A percentile compares a stretch with the other conserved stretches of the same genome.
phyloP scores from a whole-genome alignment of 192 early-diverging fungal genomes.

The Podila verticillata region DNA sequence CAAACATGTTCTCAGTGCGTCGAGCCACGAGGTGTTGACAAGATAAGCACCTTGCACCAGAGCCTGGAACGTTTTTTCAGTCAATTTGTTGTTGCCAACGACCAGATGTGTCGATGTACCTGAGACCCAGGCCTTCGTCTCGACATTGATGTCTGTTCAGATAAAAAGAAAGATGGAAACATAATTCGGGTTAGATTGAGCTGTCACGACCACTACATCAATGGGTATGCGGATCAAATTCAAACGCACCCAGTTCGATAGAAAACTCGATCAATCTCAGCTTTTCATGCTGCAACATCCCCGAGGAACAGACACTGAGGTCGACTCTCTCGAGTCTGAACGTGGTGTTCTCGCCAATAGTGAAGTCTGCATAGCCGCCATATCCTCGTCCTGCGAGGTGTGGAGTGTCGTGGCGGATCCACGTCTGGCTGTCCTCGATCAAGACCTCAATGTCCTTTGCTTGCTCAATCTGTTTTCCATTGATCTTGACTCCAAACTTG shows the following conservation, averaged over 20 bases:
- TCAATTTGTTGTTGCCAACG: slow-evolving; percentile 28
- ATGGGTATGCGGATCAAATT: background rate
- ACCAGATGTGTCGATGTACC: slow-evolving; percentile 40
- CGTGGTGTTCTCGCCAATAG: slow-evolving; percentile 31
- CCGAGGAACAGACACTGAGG: slow-evolving; percentile 29
- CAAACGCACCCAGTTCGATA: slow-evolving; percentile 31
- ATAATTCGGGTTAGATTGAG: background rate
- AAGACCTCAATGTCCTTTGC: slow-evolving; percentile 21
- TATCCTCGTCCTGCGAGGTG: slow-evolving; percentile 45
- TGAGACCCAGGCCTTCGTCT: slow-evolving; percentile 19
- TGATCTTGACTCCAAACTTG: slow-evolving; percentile 18
- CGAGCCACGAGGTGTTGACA: slow-evolving; percentile 17
- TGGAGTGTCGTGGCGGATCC: slow-evolving; percentile 2
- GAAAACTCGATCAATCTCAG: slow-evolving; percentile 20
- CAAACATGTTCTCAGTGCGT: slow-evolving; percentile 2
- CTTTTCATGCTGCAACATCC: slow-evolving; percentile 14
- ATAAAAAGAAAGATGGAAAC: background rate
- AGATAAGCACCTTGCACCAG: slow-evolving; percentile 37
- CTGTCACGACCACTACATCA: background rate
- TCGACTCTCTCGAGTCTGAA: slow-evolving; percentile 41
- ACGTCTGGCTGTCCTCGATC: slow-evolving; percentile 5
- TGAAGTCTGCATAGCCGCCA: slow-evolving; percentile 25
- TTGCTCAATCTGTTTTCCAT: slow-evolving; percentile 14
- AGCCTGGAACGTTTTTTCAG: slow-evolving; percentile 28
- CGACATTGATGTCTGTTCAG: slow-evolving; percentile 28